Percentiles rank a stretch among this genome's conserved stretches.
Conservation (phyloP, 495 filamentous ascomycete genomes). For the Copromyces sp. region DNA sequence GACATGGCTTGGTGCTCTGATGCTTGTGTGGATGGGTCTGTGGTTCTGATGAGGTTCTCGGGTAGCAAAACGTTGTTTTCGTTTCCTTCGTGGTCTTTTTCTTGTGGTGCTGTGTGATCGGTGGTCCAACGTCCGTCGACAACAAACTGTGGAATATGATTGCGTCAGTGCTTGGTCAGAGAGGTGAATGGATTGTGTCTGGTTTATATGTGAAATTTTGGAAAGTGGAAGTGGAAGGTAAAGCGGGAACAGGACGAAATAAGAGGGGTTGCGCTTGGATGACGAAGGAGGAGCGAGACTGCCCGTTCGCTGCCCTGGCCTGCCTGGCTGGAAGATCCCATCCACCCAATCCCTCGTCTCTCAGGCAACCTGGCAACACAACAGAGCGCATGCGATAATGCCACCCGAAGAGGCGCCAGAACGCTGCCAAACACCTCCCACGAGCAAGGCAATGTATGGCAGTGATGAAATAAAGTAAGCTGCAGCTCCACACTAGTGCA, state of each 20-base stretch:
- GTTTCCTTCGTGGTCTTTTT: slow-evolving; percentile 67
- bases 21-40: background rate
- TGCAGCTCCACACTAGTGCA: background rate
- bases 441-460: background rate
- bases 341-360: background rate
- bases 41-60: slow-evolving; percentile 48
- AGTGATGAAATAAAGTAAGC: background rate
- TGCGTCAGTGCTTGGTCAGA: background rate
- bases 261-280: background rate
- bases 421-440: background rate
- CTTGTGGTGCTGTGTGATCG: slow-evolving; percentile 65
- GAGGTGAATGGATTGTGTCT: background rate
- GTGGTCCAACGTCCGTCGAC: slow-evolving; percentile 82
- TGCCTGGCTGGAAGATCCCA: background rate
- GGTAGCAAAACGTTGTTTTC: slow-evolving; percentile 81
- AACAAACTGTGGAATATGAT: slow-evolving; percentile 55
- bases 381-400: background rate
- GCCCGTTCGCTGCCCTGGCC: background rate
- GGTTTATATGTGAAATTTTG: background rate
- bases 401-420: background rate
- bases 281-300: background rate
- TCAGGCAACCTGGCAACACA: background rate
- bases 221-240: background rate
- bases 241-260: background rate
- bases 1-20: background rate